These are phyloP conservation scores for Populus deltoides DNA, from an alignment of 345 rosid species.

Conservation along the genomic window DNA sequence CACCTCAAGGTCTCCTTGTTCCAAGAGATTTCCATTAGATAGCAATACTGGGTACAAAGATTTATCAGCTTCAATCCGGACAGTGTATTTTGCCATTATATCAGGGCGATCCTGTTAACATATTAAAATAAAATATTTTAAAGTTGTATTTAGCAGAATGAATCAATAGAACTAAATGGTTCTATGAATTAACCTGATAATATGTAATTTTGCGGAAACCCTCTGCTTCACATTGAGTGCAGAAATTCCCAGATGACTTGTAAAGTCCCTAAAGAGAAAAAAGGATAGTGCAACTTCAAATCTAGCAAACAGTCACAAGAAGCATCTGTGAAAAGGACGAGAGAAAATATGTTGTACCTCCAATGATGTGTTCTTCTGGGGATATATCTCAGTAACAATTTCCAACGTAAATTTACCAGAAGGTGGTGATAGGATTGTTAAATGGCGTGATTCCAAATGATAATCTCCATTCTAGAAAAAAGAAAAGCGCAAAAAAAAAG, in stretches of 20 bases:
- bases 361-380: constrained; percentile 86
- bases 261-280: constrained; percentile 70
- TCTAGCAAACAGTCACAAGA: background rate
- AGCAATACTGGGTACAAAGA: constrained; percentile 77
- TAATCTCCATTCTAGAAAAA: constrained; percentile 61
- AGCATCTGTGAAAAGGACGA: background rate
- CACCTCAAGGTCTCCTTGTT: constrained; percentile 83
- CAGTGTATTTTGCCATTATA: constrained; percentile 91
- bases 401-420: constrained; percentile 59
- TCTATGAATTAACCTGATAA: constrained; percentile 61
- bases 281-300: background rate
- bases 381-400: constrained; percentile 76
- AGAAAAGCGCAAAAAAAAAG: background rate
- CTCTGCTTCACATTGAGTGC: constrained; percentile 99
- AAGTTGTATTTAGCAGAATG: constrained; percentile 5
- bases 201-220: constrained; percentile 91
- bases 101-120: constrained; percentile 85
- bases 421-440: constrained; percentile 69
- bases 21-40: constrained; percentile 89
- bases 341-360: constrained; percentile 46
- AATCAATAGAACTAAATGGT: constrained; percentile 6
- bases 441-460: constrained; percentile 56
- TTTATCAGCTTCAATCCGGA: constrained; percentile 91
- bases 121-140: constrained; percentile 17
- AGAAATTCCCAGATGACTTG: constrained; percentile 88